Conservation (phyloP, 2,329 filamentous ascomycete genomes). For the Elsinoe necatrix region DNA sequence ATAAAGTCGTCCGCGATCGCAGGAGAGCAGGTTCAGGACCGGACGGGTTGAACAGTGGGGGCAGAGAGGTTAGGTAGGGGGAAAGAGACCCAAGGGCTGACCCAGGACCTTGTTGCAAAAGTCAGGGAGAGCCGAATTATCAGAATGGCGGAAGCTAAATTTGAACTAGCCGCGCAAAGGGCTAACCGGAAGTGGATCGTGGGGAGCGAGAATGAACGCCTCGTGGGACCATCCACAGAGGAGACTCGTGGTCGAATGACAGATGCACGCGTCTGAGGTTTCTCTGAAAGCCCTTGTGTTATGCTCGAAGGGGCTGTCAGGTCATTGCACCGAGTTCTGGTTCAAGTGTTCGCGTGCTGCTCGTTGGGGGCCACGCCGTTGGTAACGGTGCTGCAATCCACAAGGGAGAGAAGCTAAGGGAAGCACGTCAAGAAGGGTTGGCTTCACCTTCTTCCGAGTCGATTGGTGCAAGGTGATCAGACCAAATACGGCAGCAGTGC, state of each 20-base stretch:
- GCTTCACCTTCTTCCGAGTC: not conserved
- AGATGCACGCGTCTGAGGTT: conserved; percentile 2
- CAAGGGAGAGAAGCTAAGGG: conserved; percentile 6
- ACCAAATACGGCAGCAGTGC: not conserved
- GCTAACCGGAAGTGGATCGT: not conserved
- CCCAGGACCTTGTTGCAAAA: conserved; percentile 5
- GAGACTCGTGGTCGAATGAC: not conserved
- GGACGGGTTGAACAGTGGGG: conserved; percentile 6
- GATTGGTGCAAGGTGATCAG: not conserved
- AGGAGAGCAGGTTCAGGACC: not conserved
- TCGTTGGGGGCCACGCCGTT: conserved; percentile 12
- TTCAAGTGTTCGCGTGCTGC: conserved; percentile 10
- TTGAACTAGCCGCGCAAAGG: conserved; percentile 12
- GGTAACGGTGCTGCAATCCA: not conserved
- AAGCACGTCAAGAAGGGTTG: conserved; percentile 5
- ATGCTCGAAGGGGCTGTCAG: not conserved
- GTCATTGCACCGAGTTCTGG: conserved; percentile 3
- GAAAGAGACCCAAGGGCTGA: conserved; percentile 12
- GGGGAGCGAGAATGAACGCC: conserved; percentile 9
- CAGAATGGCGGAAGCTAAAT: conserved; percentile 13
- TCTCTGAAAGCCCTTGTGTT: not conserved
- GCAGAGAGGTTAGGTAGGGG: not conserved
- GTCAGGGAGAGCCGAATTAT: conserved; percentile 13
- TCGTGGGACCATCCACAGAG: conserved; percentile 12
- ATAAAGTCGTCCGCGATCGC: conserved; percentile 8